These are phyloP conservation scores for Adansonia rubrostipa DNA, from an alignment of 441 rosid species.

Conservation along the genomic window DNA sequence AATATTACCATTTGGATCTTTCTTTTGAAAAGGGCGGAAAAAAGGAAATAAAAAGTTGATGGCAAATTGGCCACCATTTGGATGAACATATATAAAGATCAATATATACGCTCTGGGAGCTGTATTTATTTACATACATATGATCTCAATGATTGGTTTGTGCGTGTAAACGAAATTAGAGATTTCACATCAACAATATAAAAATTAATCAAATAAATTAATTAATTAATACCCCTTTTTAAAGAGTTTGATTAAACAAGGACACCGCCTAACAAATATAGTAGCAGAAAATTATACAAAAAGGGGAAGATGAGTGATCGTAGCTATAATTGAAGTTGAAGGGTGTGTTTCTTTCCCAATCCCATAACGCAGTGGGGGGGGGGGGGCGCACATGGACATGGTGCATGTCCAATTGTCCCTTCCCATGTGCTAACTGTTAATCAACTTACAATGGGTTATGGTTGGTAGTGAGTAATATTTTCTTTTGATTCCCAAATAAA, in stretches of 20 bases:
- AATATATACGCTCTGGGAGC: not conserved
- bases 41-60: no score
- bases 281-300: no score
- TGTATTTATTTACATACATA: not conserved
- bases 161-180: not conserved
- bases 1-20: not conserved
- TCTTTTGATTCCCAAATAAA: not conserved
- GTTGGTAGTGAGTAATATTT: not conserved
- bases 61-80: no score
- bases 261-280: not conserved
- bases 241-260: not conserved
- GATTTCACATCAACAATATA: not conserved
- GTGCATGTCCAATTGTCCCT: not conserved
- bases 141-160: not conserved
- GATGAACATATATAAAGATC: no score
- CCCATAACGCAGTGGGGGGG: not conserved
- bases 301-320: no score
- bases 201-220: not conserved
- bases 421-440: constrained; percentile 4
- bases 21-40: no score
- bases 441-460: not conserved
- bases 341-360: not conserved
- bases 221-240: not conserved
- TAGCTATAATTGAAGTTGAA: not conserved
- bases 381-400: not conserved